phyloP scores from a whole-genome alignment of 148 eudicot genomes.

The Drosera capensis region DNA sequence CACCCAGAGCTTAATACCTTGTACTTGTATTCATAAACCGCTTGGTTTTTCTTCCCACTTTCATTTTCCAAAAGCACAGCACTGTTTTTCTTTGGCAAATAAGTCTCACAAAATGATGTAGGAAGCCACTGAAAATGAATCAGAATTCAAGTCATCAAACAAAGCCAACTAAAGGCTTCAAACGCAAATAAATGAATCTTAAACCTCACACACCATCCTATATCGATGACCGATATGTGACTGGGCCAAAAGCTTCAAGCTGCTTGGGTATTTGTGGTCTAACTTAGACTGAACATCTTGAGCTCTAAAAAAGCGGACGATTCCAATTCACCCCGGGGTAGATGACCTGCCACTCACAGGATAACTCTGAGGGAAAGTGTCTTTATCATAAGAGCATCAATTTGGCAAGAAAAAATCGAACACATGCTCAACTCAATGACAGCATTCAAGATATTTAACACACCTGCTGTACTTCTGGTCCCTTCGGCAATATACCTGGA shows the following conservation, averaged over 20 bases:
- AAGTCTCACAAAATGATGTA: not conserved
- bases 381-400: no score
- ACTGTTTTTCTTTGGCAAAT: not conserved
- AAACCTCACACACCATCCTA: not conserved
- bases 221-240: not conserved
- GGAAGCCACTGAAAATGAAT: not conserved
- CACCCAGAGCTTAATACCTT: not conserved
- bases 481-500: no score
- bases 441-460: no score
- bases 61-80: not conserved
- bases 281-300: not conserved
- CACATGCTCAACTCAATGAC: no score
- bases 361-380: no score
- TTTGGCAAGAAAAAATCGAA: no score
- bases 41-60: not conserved
- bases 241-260: not conserved
- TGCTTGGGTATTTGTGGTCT: not conserved
- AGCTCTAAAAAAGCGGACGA: not conserved
- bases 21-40: not conserved
- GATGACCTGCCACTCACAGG: not conserved
- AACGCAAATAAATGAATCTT: not conserved
- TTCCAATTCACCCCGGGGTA: not conserved
- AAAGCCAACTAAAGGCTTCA: not conserved
- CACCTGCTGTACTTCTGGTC: no score
- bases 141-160: not conserved